Evolutionary conservation across 169 alveolate species (phyloP).

Genomic region (Sarcocystis neurona): DNA sequence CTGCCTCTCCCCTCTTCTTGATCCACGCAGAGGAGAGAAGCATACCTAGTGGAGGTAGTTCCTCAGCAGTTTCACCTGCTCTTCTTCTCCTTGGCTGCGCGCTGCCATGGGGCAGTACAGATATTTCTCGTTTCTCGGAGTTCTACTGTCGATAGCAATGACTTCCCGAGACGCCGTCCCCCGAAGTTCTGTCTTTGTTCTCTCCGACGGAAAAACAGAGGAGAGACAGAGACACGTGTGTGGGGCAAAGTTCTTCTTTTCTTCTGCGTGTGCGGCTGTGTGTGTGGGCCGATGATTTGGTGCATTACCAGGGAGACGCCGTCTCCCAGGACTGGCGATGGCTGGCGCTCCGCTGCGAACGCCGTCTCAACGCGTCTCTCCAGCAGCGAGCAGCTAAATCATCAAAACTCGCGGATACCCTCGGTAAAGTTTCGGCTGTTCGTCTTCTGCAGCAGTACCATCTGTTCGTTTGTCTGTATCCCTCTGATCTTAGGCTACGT

Average conservation of each 20-base stretch:
- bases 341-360: slow-evolving; percentile 76
- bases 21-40: too few species aligned
- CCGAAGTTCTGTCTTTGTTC: too few species aligned
- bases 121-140: too few species aligned
- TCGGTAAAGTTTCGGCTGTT: not conserved
- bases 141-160: too few species aligned
- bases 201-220: too few species aligned
- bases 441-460: too few species aligned
- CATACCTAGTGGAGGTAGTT: too few species aligned
- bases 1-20: too few species aligned
- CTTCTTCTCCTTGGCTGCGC: too few species aligned
- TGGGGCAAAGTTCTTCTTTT: not conserved
- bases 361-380: slow-evolving; percentile 68
- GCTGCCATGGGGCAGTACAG: too few species aligned
- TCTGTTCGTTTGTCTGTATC: not conserved
- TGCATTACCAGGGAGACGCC: slow-evolving; percentile 63
- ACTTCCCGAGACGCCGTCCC: too few species aligned
- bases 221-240: not conserved
- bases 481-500: not conserved
- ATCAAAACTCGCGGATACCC: slow-evolving; percentile 64
- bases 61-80: too few species aligned
- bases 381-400: slow-evolving; percentile 62
- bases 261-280: not conserved
- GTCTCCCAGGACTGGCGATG: slow-evolving; percentile 79
- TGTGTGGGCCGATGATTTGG: not conserved